Conservation (phyloP, 768 basidiomycete species). For the Boletus fagicola region DNA sequence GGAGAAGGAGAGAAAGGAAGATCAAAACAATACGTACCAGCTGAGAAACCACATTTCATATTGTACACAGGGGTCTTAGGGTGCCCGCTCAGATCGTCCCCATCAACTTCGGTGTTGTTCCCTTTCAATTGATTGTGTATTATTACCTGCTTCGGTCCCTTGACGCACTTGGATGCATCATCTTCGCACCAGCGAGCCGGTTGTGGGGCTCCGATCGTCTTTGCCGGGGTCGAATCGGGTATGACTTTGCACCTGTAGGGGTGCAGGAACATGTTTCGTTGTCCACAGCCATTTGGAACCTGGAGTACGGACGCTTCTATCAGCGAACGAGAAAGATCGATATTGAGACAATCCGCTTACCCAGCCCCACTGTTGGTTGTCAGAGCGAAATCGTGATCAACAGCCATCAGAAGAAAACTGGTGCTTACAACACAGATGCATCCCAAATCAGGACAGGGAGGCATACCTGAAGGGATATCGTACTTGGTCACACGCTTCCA, state of each 20-base stretch:
- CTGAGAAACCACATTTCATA: constrained; percentile 6
- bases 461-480: constrained; percentile 6
- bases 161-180: background rate
- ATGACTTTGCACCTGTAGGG: constrained; percentile 1
- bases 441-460: background rate
- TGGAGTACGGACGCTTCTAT: background rate
- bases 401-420: background rate
- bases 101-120: constrained; percentile 9
- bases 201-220: constrained; percentile 2
- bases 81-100: background rate
- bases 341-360: background rate
- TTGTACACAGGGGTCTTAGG: constrained; percentile 12
- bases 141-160: constrained; percentile 11
- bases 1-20: background rate
- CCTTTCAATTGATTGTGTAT: background rate
- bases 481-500: background rate
- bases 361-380: constrained; percentile 3
- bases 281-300: constrained; percentile 9
- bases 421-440: constrained; percentile 9
- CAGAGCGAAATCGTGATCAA: background rate
- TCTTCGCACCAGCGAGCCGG: constrained; percentile 8
- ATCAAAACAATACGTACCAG: constrained; percentile 6
- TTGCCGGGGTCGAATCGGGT: background rate
- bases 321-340: background rate
- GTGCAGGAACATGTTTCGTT: constrained; percentile 6